A percentile compares a stretch with the other conserved stretches of the same genome.
These are phyloP conservation scores for Dioszegia crocea DNA, from an alignment of 768 basidiomycete species.

Conservation along the genomic window DNA sequence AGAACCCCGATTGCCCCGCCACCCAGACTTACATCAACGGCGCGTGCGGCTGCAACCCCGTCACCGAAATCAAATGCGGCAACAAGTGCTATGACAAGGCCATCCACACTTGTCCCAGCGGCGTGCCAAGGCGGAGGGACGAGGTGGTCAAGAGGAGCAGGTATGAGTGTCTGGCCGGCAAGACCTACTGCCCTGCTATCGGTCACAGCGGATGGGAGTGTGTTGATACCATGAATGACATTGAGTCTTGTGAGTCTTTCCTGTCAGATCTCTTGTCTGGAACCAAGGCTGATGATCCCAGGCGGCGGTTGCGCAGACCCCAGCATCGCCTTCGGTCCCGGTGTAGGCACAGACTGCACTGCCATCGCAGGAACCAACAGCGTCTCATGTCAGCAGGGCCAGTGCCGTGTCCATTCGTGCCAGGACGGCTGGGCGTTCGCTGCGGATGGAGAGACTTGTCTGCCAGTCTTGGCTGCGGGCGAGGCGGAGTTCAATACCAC, in stretches of 20 bases:
- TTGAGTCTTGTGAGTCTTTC: slow-evolving; percentile 31
- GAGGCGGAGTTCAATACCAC: neutral
- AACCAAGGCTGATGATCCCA: neutral
- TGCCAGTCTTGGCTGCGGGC: neutral
- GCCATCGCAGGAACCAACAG: slow-evolving; percentile 20
- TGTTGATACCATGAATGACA: slow-evolving; percentile 20
- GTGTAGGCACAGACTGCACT: slow-evolving; percentile 34
- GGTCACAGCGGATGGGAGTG: slow-evolving; percentile 25
- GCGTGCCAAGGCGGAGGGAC: neutral
- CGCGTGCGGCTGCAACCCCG: neutral
- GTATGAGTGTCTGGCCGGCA: slow-evolving; percentile 2
- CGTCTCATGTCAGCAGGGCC: slow-evolving; percentile 22
- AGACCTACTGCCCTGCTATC: slow-evolving; percentile 4
- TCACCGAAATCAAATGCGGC: slow-evolving; percentile 4
- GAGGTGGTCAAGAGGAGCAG: neutral
- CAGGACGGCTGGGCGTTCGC: slow-evolving; percentile 2
- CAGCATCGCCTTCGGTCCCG: slow-evolving; percentile 2
- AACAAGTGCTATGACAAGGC: neutral
- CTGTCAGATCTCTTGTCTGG: neutral
- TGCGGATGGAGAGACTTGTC: slow-evolving; percentile 13
- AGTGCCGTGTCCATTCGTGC: slow-evolving; percentile 22
- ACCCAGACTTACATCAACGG: neutral
- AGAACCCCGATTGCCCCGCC: neutral
- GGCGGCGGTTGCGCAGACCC: slow-evolving; percentile 36
- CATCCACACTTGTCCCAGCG: slow-evolving; percentile 5